Percentiles rank a stretch among this genome's conserved stretches.
Conservation (phyloP, 306 rosid species). For the Glycine latifolia region DNA sequence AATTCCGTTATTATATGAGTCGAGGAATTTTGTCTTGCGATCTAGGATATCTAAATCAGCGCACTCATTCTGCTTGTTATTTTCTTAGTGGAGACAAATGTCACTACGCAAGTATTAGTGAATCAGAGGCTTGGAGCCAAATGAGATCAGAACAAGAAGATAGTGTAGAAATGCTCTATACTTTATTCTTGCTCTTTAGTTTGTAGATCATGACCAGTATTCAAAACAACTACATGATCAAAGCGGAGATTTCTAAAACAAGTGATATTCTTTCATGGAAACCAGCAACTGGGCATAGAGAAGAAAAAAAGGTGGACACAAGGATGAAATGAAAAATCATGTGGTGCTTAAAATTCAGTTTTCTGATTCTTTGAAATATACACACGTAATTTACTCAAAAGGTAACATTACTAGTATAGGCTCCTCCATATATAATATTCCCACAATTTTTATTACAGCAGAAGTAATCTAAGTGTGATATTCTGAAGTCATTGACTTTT, state of each 20-base stretch:
- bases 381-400: constrained; percentile 3
- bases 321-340: not conserved
- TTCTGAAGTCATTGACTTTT: constrained; percentile 2
- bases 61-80: constrained; percentile 4
- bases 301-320: not conserved
- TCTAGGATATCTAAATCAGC: not conserved
- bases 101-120: not conserved
- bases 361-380: not conserved
- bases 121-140: constrained; percentile 16
- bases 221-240: not conserved
- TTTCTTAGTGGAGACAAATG: constrained; percentile 1
- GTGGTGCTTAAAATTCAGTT: not conserved
- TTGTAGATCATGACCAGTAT: too few relatives aligned
- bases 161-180: not conserved
- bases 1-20: constrained; percentile 1
- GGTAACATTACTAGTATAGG: not conserved
- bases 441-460: not conserved
- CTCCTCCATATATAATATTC: not conserved
- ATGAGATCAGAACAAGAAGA: constrained; percentile 16
- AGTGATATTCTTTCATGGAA: not conserved
- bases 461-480: not conserved
- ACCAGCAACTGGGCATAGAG: not conserved
- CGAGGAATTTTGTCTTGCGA: constrained; percentile 41
- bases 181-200: not conserved
- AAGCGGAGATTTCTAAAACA: not conserved